Evolutionary conservation across 371 early-diverging fungal genomes (phyloP), one percentile per base, ranked within the genome.

Genomic region (Vairimorpha necatrix): DNA sequence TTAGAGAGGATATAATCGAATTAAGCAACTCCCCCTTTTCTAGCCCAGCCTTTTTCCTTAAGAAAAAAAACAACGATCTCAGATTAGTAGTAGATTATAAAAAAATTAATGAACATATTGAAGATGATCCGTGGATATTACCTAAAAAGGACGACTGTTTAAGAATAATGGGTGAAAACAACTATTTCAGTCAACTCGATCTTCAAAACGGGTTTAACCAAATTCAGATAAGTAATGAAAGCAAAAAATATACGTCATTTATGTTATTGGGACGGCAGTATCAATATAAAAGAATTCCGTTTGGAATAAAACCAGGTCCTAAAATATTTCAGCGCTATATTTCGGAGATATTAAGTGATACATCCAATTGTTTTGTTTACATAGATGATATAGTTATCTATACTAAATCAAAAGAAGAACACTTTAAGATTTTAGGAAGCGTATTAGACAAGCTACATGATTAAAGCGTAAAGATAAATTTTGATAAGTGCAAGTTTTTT

Each of bases 221-320:
- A 72, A 67, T 86, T n/a, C 67, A 0, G 68, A 85, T 36, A 9
- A 0, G 75, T 1, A 53, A 72, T 4, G 70, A 42, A 2, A 71
- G 70, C 14, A 65, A 53, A 0, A 48, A 83, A 30, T 79, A 83
- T n/a, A 84, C 86, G 0, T 86, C 83, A 0, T 87, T 87, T 58
- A 69, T 78, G 16, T 71, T 77, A 0, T 28, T 50, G 20, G 22
- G 50, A 0, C 78, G 81, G 16, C 38, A 63, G 38, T 63, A 63
- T 63, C 33, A 38, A 38, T 63, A 63, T 20, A 33, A 38, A 63
- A 2, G 63, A 63, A 2, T 63, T 2, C 63, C 63, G 2, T 63
- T 63, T n/a, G 33, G 63, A 38, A 63, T 63, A 63, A 63, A 63
- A 20, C 4, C 33, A 7, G 63, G 63, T 13, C 63, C 63, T 9